Percentiles rank a stretch among this genome's conserved stretches.
Evolutionary conservation across 306 rosid species (phyloP).

Genomic region (Biancaea sappan): DNA sequence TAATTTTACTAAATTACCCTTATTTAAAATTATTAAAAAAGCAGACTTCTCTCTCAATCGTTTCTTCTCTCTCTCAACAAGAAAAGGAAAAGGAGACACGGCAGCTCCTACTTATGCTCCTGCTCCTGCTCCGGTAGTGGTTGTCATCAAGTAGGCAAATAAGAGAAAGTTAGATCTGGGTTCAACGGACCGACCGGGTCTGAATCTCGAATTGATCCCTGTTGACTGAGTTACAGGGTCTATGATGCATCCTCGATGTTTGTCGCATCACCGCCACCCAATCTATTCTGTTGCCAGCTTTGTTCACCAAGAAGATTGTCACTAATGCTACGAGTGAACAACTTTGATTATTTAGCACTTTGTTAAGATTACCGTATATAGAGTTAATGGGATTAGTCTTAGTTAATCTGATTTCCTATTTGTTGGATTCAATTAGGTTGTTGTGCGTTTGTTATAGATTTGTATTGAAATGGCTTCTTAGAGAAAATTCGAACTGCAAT

Average conservation of each 20-base stretch:
- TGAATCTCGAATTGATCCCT: neutral
- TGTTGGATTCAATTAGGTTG: neutral
- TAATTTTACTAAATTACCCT: too few relatives aligned
- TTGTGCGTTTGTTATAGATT: neutral
- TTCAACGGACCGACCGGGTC: neutral
- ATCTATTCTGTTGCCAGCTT: conserved; percentile 59
- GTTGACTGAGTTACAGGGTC: neutral
- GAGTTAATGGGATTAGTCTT: neutral
- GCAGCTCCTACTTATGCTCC: too few relatives aligned
- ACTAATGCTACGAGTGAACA: conserved; percentile 38
- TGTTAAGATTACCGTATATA: conserved; percentile 20
- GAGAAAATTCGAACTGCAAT: too few relatives aligned
- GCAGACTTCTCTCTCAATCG: too few relatives aligned
- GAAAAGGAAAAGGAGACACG: too few relatives aligned
- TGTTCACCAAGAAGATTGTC: conserved; percentile 34
- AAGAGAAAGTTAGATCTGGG: neutral
- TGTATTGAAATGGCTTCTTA: neutral
- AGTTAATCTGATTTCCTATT: neutral
- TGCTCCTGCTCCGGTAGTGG: neutral
- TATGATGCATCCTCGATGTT: conserved; percentile 50
- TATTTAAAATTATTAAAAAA: too few relatives aligned
- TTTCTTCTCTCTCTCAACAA: too few relatives aligned
- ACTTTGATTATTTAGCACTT: conserved; percentile 28
- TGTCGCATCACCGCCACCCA: conserved; percentile 53
- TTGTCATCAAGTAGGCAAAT: neutral